Percentiles rank a stretch among this genome's conserved stretches.
Conservation (phyloP, 306 rosid species). For the Sicyos edulis region DNA sequence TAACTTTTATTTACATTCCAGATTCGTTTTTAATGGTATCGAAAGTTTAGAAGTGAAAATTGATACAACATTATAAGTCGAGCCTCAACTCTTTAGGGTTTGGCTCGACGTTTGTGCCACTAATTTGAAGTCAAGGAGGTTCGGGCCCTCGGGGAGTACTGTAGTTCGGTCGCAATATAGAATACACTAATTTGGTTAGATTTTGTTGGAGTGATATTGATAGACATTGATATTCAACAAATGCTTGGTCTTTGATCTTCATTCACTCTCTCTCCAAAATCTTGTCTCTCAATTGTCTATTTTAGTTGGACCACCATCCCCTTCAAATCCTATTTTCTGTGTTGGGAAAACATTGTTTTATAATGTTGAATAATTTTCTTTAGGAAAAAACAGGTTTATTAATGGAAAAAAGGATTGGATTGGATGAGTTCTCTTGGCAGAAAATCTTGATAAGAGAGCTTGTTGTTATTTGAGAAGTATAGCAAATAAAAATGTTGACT, state of each 20-base stretch:
- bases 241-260: slow-evolving; percentile 11
- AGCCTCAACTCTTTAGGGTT: too few species aligned
- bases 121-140: too few species aligned
- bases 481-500: too few species aligned
- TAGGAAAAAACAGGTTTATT: not conserved
- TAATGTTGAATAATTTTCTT: slow-evolving; percentile 2
- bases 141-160: too few species aligned
- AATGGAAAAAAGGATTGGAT: not conserved
- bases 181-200: not conserved
- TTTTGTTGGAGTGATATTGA: not conserved
- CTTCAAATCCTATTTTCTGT: not conserved
- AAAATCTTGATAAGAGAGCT: not conserved
- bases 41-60: too few species aligned
- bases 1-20: too few species aligned
- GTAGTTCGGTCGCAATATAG: too few species aligned
- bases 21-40: too few species aligned
- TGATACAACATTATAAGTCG: too few species aligned
- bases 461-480: not conserved
- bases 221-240: not conserved
- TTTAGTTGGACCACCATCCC: slow-evolving; percentile 12
- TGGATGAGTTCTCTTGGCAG: not conserved
- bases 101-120: too few species aligned
- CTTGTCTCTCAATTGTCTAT: not conserved
- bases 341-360: not conserved
- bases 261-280: not conserved